A percentile compares a stretch with the other conserved stretches of the same genome.
Evolutionary conservation across 495 filamentous ascomycete genomes (phyloP).

Genomic region (Neurospora sp.): DNA sequence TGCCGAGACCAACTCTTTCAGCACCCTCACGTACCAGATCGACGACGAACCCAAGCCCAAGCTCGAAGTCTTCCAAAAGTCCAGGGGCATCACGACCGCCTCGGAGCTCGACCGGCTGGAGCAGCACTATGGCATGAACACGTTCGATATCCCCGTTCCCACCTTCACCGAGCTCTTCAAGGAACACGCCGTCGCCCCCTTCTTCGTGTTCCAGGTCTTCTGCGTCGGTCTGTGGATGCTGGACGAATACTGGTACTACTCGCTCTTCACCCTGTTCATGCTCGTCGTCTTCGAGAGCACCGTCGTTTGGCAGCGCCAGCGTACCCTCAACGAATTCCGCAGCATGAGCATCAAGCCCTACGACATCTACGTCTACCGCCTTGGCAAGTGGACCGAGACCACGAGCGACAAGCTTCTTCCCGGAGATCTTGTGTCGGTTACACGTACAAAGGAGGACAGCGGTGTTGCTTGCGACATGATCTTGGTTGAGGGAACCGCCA

Average conservation of each 20-base stretch:
- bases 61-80: constrained; percentile 67
- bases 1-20: constrained; percentile 56
- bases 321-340: constrained; percentile 93
- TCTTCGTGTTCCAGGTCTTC: constrained; percentile 99
- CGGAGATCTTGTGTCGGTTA: constrained; percentile 92
- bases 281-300: constrained; percentile 96
- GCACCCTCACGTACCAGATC: constrained; percentile 73
- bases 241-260: constrained; percentile 99
- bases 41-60: constrained; percentile 73
- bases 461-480: constrained; percentile 97
- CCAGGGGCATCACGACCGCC: constrained; percentile 57
- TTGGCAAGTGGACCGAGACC: constrained; percentile 78
- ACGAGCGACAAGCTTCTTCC: constrained; percentile 90
- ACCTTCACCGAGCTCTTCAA: constrained; percentile 93
- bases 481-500: constrained; percentile 85
- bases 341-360: constrained; percentile 99
- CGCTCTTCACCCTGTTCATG: constrained; percentile 97
- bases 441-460: constrained; percentile 90
- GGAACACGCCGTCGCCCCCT: constrained; percentile 96
- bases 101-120: constrained; percentile 67
- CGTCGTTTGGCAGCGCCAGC: constrained; percentile 97
- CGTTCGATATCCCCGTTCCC: constrained; percentile 95
- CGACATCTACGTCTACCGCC: constrained; percentile 78
- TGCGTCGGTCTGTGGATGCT: constrained; percentile 98
- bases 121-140: constrained; percentile 93